Base-by-base conservation (phyloP, 768 basidiomycete species). In the Coprinopsis cinerea region DNA sequence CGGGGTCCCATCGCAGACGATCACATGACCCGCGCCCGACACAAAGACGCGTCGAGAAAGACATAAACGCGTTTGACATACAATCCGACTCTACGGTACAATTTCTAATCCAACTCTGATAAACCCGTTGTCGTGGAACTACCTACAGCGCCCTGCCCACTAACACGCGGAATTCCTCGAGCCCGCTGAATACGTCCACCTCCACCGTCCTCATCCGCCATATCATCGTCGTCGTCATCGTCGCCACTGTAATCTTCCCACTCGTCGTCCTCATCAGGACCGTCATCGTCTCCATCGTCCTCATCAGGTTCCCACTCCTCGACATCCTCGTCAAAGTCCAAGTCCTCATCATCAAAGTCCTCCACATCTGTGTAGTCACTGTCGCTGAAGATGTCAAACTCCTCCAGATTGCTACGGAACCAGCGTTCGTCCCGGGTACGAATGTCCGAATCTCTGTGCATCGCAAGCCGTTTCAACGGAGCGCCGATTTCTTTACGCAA, bases 371-470 rank as follows among this genome's bases (percentile, higher is more conserved):
- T 67, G 17, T 68, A 68, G 27, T 74, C 75, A 23, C 65, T 67
- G 44, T 78, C 82, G 25, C 79, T 81, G 52, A 82, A 85, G 53
- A 69, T 75, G 10, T 77, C 76, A 14, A 85, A 70, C 26, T 64
- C 64, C 50, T 78, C 73, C 44, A 81, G 44, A 55, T 83, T 68
- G 4, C 61, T 61, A 44, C 61, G 67, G 32, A 86, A 57, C 83
- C 83, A 86, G 34, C 59, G 59, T 53, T 71, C 68, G 11, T 81
- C 75, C 20, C 65, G 64, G 1, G 56, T 44, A 0, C 61, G 55
- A n/a, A 85, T 34, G 1, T 65, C 60, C 43, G 77, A 76, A 0
- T 67, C 60, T 47, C 71, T 59, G 34, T 77, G 71, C 64, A 84
- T 71, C 27, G 74, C 60, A n/a, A 78, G 54, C 37, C 63, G 62